phyloP scores from a whole-genome alignment of 805 yeast genomes.

The Saturnispora besseyi region DNA sequence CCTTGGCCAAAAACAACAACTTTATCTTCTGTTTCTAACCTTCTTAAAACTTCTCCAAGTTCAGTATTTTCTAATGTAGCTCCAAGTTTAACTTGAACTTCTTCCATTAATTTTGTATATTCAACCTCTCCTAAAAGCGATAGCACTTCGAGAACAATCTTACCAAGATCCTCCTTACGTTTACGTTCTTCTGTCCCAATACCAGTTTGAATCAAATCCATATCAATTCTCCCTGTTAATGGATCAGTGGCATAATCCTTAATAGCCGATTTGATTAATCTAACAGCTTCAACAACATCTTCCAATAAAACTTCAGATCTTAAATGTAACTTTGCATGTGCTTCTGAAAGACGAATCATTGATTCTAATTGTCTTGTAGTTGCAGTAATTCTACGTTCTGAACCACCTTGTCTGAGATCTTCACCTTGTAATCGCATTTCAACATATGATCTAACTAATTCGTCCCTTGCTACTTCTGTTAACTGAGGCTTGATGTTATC shows the following conservation, averaged over 20 bases:
- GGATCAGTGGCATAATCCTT: constrained; percentile 99
- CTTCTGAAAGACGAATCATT: constrained; percentile 90
- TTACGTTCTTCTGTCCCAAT: constrained; percentile 81
- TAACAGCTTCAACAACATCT: constrained; percentile 90
- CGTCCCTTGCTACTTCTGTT: constrained; percentile 72
- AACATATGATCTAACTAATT: constrained; percentile 80
- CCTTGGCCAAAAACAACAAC: constrained; percentile 65
- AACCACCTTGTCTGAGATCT: constrained; percentile 53
- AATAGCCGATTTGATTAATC: constrained; percentile 86
- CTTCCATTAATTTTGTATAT: constrained; percentile 49
- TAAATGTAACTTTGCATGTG: constrained; percentile 94
- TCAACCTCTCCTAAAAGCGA: constrained; percentile 36
- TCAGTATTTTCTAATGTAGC: constrained; percentile 63
- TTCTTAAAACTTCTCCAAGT: constrained; percentile 54
- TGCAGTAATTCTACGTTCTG: constrained; percentile 91
- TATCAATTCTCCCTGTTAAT: constrained; percentile 89
- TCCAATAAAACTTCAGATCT: constrained; percentile 57
- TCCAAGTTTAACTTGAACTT: constrained; percentile 57
- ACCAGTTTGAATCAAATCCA: constrained; percentile 96
- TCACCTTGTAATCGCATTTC: constrained; percentile 93
- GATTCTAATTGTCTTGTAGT: constrained; percentile 95
- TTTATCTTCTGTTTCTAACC: constrained; percentile 64
- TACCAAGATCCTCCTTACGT: constrained; percentile 61
- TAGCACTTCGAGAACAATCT: constrained; percentile 48
- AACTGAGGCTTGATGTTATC: constrained; percentile 74